Evolutionary conservation across 768 basidiomycete species (phyloP).

Genomic region (Amanita exitialis): DNA sequence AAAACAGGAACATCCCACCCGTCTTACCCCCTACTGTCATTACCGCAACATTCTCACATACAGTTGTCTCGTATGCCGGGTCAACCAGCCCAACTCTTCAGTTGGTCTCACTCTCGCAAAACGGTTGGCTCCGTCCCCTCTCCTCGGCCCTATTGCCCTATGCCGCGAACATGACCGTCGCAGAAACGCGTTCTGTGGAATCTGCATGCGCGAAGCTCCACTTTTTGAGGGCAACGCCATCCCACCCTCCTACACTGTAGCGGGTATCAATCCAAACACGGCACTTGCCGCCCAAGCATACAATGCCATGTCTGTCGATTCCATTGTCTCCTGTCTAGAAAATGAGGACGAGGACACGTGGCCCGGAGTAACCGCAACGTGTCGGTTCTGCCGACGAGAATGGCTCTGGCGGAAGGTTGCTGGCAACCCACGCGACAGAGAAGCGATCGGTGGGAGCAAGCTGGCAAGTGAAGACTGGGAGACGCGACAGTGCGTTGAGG

Average conservation of each 20-base stretch:
- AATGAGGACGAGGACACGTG: slow-evolving; percentile 69
- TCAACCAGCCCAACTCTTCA: slow-evolving; percentile 46
- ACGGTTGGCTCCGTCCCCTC: slow-evolving; percentile 28
- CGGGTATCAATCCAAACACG: slow-evolving; percentile 18
- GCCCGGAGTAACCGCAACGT: slow-evolving; percentile 57
- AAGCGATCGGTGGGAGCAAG: slow-evolving; percentile 42
- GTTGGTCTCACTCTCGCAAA: slow-evolving; percentile 44
- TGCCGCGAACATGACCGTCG: slow-evolving; percentile 60
- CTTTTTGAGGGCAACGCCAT: slow-evolving; percentile 21
- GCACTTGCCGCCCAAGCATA: slow-evolving; percentile 10
- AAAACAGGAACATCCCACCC: slow-evolving; percentile 15
- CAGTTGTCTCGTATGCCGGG: slow-evolving; percentile 59
- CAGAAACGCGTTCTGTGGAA: slow-evolving; percentile 43
- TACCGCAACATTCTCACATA: slow-evolving; percentile 45
- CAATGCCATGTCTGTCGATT: slow-evolving; percentile 11
- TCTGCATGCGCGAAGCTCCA: slow-evolving; percentile 60
- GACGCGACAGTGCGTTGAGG: slow-evolving; percentile 53
- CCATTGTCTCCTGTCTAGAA: slow-evolving; percentile 40
- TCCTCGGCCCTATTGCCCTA: slow-evolving; percentile 35
- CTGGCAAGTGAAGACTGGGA: slow-evolving; percentile 48
- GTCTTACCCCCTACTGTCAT: slow-evolving; percentile 46
- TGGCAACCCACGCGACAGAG: slow-evolving; percentile 37
- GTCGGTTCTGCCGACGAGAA: slow-evolving; percentile 55
- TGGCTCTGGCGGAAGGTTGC: slow-evolving; percentile 53
- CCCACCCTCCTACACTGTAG: slow-evolving; percentile 8